Evolutionary conservation across 345 rosid species (phyloP), one percentile per base, ranked within the genome.

Genomic region (Populus davidiana): DNA sequence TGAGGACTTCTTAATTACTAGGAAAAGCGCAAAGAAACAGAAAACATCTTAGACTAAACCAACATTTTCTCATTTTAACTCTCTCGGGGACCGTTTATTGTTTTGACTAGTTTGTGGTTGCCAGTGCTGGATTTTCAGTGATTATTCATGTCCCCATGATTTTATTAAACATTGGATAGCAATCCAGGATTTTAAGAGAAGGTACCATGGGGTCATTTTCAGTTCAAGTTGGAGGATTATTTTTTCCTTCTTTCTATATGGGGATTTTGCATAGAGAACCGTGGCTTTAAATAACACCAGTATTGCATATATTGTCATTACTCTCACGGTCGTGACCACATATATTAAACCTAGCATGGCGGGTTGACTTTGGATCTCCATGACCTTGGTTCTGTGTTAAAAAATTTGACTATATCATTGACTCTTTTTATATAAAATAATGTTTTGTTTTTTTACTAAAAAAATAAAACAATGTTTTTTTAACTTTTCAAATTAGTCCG

Each of bases 11-110:
- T 2, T 77, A 74, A 59, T 59, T 23, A 69, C 59, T 17, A 83
- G 27, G 52, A 83, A 73, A 75, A 49, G 38, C 80, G 25, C 87
- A 35, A 89, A 89, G 93, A 96, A 86, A 80, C 72, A 83, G 75
- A 88, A 74, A 88, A 90, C 90, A 50, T 74, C 81, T 29, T 77
- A 50, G 62, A 56, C 23, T 13, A 21, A 47, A 47, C 61, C 33
- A 31, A 8, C 54, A 68, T 67, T 18, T 49, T 21, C n/a, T 67
- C 18, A 14, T 25, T 50, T 10, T 66, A 23, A 49, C 18, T 75
- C 36, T 54, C 17, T 39, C 0, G 41, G 16, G 31, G 36, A 41
- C 31, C 59, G 61, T 61, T 36, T 59, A 52, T 17, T 65, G 20
- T 68, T 59, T 29, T 69, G 41, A 62, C 56, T 20, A 31, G 31